These are phyloP conservation scores for Aspergillus costaricaensis DNA, from an alignment of 2,329 filamentous ascomycete species.

Conservation along the genomic window DNA sequence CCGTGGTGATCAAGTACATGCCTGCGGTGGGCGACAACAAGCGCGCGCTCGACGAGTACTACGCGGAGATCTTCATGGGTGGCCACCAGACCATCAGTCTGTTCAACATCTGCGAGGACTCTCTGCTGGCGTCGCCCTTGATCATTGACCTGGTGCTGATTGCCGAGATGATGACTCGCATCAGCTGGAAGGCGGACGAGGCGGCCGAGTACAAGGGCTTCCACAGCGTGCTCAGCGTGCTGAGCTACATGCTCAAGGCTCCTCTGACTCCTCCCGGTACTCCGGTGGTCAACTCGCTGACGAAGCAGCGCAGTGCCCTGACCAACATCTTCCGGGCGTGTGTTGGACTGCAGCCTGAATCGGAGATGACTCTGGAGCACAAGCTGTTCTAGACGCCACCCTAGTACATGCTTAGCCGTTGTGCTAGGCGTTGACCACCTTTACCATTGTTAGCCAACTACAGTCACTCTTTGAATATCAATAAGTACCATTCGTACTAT, in stretches of 20 bases:
- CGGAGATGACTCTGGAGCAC: conserved; percentile 98
- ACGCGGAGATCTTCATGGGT: conserved; percentile 98
- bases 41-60: conserved; percentile 98
- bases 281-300: conserved; percentile 90
- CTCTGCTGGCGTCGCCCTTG: conserved; percentile 87
- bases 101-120: conserved; percentile 99
- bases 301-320: conserved; percentile 90
- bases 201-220: conserved; percentile 81
- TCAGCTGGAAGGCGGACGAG: conserved; percentile 77
- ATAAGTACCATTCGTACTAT: background rate
- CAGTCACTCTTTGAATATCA: conserved; percentile 29
- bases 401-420: background rate
- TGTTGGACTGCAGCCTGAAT: conserved; percentile 94
- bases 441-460: conserved; percentile 24
- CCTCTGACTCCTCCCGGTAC: conserved; percentile 92
- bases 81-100: conserved; percentile 97
- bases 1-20: conserved; percentile 99
- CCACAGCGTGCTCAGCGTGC: conserved; percentile 93
- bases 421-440: background rate
- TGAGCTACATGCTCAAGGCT: conserved; percentile 98
- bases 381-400: conserved; percentile 77
- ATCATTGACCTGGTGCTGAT: conserved; percentile 96
- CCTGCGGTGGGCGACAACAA: conserved; percentile 98
- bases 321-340: conserved; percentile 99
- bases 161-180: conserved; percentile 97